Percentiles rank a stretch among this genome's conserved stretches.
These are phyloP conservation scores for Claviceps sp. DNA, from an alignment of 2,329 filamentous ascomycete species.

Conservation along the genomic window DNA sequence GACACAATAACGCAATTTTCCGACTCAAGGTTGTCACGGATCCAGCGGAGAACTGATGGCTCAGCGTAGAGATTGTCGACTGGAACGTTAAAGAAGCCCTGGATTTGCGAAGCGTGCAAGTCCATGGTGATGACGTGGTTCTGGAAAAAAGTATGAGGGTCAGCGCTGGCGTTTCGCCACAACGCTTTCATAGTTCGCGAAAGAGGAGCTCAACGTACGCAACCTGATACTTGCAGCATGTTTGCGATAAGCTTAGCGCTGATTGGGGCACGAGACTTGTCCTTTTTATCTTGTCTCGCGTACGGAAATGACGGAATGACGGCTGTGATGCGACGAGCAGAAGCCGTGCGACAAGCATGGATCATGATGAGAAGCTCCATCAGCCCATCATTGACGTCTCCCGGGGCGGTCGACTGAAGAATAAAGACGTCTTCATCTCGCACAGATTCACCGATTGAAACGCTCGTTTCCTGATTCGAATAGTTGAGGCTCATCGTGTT, in stretches of 20 bases:
- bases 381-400: constrained; percentile 93
- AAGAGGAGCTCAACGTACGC: constrained; percentile 24
- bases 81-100: constrained; percentile 83
- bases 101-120: constrained; percentile 83
- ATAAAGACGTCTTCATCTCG: constrained; percentile 98
- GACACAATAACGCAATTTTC: constrained; percentile 87
- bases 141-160: constrained; percentile 9
- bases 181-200: background rate
- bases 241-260: constrained; percentile 93
- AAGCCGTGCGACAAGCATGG: constrained; percentile 63
- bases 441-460: constrained; percentile 91
- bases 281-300: constrained; percentile 94
- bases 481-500: constrained; percentile 74
- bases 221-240: constrained; percentile 91
- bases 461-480: constrained; percentile 76
- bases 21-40: constrained; percentile 69
- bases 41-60: constrained; percentile 83
- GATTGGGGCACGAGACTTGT: constrained; percentile 85
- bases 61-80: constrained; percentile 80
- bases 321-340: constrained; percentile 80
- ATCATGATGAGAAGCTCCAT: constrained; percentile 99
- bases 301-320: constrained; percentile 96
- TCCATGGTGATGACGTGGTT: constrained; percentile 80
- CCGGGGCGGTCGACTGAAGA: constrained; percentile 83
- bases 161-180: background rate